Conservation (phyloP, 768 basidiomycete species). For the Tylopilus rubrobrunneus region DNA sequence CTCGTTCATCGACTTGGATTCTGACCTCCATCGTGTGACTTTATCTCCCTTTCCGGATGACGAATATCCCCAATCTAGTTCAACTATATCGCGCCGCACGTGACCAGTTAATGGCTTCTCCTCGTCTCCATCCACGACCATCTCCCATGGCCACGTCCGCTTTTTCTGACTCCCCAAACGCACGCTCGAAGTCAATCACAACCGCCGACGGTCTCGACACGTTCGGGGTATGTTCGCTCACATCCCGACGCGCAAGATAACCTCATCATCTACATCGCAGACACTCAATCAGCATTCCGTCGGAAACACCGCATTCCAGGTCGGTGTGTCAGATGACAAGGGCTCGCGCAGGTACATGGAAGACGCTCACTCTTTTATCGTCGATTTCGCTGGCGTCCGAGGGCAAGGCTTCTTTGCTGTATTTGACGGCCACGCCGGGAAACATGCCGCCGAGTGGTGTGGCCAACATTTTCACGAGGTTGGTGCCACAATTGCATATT, state of each 20-base stretch:
- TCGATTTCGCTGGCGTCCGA: conserved; percentile 85
- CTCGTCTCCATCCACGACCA: conserved; percentile 9
- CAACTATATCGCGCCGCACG: conserved; percentile 18
- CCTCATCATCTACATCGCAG: conserved; percentile 9
- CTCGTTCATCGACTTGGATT: background rate
- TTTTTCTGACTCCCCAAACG: conserved; percentile 66
- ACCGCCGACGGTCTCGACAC: conserved; percentile 73
- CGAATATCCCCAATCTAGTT: conserved; percentile 1
- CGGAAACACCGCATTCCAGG: conserved; percentile 59
- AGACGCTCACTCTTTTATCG: conserved; percentile 93
- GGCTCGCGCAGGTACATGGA: conserved; percentile 94
- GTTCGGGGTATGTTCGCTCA: conserved; percentile 55
- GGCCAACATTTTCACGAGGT: conserved; percentile 94
- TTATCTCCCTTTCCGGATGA: background rate
- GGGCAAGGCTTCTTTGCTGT: conserved; percentile 99
- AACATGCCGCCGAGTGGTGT: conserved; percentile 99
- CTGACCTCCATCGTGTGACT: background rate
- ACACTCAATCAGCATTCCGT: conserved; percentile 60
- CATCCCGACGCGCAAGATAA: background rate
- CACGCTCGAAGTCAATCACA: conserved; percentile 78
- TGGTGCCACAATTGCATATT: conserved; percentile 5
- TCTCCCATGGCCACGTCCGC: conserved; percentile 28
- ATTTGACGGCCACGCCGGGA: conserved; percentile 98
- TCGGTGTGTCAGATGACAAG: conserved; percentile 76
- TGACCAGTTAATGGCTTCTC: conserved; percentile 15